Evolutionary conservation across 73 alveolate genomes (phyloP).

Genomic region (Paramecium octaurelia): DNA sequence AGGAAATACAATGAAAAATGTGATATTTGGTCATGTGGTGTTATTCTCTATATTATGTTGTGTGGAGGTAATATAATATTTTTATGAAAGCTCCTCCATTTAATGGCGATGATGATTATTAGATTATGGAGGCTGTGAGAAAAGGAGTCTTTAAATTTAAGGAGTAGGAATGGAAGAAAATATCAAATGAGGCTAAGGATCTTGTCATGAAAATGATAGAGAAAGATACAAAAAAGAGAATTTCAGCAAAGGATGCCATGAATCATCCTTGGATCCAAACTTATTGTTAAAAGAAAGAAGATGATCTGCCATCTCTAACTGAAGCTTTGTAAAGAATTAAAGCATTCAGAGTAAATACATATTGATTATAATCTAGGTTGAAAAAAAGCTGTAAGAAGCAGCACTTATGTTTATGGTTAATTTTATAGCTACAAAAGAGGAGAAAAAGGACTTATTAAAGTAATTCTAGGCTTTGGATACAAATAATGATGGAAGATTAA

Average conservation of each 20-base stretch:
- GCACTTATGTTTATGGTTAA: conserved; percentile 60
- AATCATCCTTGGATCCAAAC: conserved; percentile 47
- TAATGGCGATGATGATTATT: conserved; percentile 57
- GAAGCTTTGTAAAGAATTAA: conserved; percentile 37
- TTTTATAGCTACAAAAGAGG: conserved; percentile 57
- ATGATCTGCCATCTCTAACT: conserved; percentile 39
- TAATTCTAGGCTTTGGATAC: conserved; percentile 50
- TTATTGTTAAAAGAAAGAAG: neutral
- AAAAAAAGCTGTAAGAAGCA: conserved; percentile 60
- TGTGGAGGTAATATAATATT: conserved; percentile 61
- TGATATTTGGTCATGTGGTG: conserved; percentile 87
- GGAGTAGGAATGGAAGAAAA: conserved; percentile 47
- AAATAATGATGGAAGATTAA: conserved; percentile 64
- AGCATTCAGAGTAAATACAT: conserved; percentile 43
- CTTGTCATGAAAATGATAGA: conserved; percentile 53
- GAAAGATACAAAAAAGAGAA: conserved; percentile 66
- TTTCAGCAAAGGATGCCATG: conserved; percentile 54
- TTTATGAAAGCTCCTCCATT: conserved; percentile 56
- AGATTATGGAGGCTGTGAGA: conserved; percentile 48
- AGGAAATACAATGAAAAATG: conserved; percentile 73
- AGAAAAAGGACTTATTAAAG: conserved; percentile 45
- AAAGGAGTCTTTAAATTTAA: conserved; percentile 54
- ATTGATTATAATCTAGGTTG: conserved; percentile 9
- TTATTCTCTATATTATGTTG: conserved; percentile 73
- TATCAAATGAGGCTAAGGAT: conserved; percentile 63